Conservation (phyloP, 2,329 filamentous ascomycete genomes). For the Magnaporthales sp. region DNA sequence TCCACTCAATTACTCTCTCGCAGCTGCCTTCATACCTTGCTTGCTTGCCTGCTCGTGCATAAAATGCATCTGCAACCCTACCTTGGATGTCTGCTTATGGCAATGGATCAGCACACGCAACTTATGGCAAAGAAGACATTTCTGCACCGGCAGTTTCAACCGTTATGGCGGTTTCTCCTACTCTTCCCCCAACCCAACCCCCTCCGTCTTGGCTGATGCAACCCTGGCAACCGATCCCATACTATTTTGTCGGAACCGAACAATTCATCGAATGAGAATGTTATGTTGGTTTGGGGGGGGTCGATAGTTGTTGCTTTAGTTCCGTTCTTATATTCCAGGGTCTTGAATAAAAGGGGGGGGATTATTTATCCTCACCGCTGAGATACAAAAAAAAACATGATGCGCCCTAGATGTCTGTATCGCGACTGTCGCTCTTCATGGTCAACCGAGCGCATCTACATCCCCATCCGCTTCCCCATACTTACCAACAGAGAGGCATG, state of each 20-base stretch:
- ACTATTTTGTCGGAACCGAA: neutral
- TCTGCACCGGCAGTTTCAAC: too few relatives aligned
- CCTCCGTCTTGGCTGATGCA: neutral
- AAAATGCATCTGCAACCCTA: too few relatives aligned
- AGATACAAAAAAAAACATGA: neutral
- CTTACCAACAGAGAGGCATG: too few relatives aligned
- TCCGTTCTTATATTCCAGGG: neutral
- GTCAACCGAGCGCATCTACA: too few relatives aligned
- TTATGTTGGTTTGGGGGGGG: too few relatives aligned
- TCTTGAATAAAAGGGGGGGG: neutral
- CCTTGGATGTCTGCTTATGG: neutral
- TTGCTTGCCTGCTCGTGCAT: too few relatives aligned
- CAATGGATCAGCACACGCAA: neutral
- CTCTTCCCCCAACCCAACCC: neutral
- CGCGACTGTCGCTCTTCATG: too few relatives aligned
- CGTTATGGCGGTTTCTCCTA: neutral
- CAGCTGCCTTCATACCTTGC: too few relatives aligned
- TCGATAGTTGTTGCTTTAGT: neutral
- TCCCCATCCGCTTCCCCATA: too few relatives aligned
- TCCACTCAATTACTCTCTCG: neutral
- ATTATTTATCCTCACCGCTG: neutral
- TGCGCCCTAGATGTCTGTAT: too few relatives aligned
- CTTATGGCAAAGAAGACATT: neutral
- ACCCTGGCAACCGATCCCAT: neutral
- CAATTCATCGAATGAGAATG: neutral